These are phyloP conservation scores for Epicoccum nigrum DNA, from an alignment of 2,329 filamentous ascomycete genomes.

Conservation along the genomic window DNA sequence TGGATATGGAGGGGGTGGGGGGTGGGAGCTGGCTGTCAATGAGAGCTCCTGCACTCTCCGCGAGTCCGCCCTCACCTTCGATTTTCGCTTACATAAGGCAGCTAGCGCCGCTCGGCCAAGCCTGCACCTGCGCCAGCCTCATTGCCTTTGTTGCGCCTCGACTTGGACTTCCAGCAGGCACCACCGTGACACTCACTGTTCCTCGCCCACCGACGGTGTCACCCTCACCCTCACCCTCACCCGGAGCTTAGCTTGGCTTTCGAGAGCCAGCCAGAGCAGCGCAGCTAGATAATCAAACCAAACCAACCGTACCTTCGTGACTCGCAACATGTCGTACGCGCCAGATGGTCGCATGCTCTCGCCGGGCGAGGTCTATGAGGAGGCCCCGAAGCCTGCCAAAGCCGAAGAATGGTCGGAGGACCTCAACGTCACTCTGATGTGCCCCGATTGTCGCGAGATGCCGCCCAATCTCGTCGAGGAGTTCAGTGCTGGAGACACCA, in stretches of 20 bases:
- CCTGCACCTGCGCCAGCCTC: not conserved
- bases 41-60: slow-evolving; percentile 21
- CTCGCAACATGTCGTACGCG: slow-evolving; percentile 38
- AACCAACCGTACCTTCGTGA: too few species aligned
- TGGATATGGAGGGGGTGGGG: slow-evolving; percentile 33
- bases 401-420: slow-evolving; percentile 74
- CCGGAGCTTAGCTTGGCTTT: too few species aligned
- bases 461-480: slow-evolving; percentile 95
- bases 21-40: slow-evolving; percentile 38
- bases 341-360: slow-evolving; percentile 49
- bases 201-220: slow-evolving; percentile 28
- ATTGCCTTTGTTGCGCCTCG: slow-evolving; percentile 1
- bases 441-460: slow-evolving; percentile 85
- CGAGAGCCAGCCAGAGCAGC: slow-evolving; percentile 17
- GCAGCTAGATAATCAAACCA: slow-evolving; percentile 19
- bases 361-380: slow-evolving; percentile 53
- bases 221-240: slow-evolving; percentile 20
- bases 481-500: slow-evolving; percentile 88
- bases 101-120: slow-evolving; percentile 24
- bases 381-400: slow-evolving; percentile 40
- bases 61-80: slow-evolving; percentile 10
- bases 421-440: slow-evolving; percentile 82
- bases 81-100: slow-evolving; percentile 11
- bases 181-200: slow-evolving; percentile 23
- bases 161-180: slow-evolving; percentile 16